Evolutionary conservation across 371 early-diverging fungal genomes (phyloP).

Genomic region (Apophysomyces elegans): DNA sequence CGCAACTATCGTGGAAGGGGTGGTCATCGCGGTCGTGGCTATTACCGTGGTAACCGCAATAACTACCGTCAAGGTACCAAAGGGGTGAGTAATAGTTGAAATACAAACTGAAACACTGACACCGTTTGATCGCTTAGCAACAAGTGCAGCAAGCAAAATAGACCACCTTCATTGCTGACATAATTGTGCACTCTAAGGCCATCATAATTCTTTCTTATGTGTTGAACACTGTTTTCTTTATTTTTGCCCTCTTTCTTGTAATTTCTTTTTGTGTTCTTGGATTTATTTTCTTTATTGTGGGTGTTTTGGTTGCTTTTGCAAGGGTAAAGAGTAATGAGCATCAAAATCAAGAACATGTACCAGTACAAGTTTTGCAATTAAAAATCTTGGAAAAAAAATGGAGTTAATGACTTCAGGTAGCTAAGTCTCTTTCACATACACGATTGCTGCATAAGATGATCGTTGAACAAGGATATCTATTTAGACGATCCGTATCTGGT

Average conservation of each 20-base stretch:
- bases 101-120: no score
- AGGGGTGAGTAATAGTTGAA: conserved; percentile 13
- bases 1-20: conserved; percentile 66
- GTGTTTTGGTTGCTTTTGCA: conserved; percentile 1
- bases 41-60: conserved; percentile 29
- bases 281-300: neutral
- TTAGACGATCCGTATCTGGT: no score
- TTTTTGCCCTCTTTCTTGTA: neutral
- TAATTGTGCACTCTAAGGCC: neutral
- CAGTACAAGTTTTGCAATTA: no score
- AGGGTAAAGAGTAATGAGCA: neutral
- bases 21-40: conserved; percentile 57
- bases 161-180: neutral
- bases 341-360: neutral
- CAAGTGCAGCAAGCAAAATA: conserved; percentile 1
- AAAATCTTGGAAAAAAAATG: no score
- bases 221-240: neutral
- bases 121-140: neutral
- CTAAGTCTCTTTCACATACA: no score
- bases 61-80: conserved; percentile 36
- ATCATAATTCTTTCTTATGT: neutral
- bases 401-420: no score
- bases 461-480: no score
- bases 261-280: neutral
- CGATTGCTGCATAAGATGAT: no score